Base-by-base conservation (phyloP, 2,329 filamentous ascomycete genomes). In the Fusarium illudens region DNA sequence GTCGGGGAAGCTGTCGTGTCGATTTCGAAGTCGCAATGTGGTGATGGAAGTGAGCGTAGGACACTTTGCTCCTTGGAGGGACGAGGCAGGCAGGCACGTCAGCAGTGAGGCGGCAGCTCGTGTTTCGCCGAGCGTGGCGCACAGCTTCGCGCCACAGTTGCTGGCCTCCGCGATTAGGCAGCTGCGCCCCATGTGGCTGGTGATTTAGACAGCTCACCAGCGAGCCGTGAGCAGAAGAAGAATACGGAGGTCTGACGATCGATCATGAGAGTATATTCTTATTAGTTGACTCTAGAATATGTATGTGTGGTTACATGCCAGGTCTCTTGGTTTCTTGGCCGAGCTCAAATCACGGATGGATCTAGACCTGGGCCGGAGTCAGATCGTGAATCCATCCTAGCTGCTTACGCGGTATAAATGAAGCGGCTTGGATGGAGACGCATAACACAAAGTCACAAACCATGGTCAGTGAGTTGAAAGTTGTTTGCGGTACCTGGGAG, bases 71-170 rank as follows among this genome's bases (percentile, higher is more conserved):
- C 62, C 60, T 64, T 61, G 54, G 34, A 51, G 34, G 19, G 32
- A n/a, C 32, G 62, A 54, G 32, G 49, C 25, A 54, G 32, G 49
- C 25, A 64, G 60, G 71, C 71, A 71, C 67, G 72, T 72, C 69
- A 71, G 71, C 70, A 67, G 32, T 66, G 69, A 74, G 71, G 71
- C 65, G 69, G 64, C 68, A 70, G 65, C 70, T 72, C 44, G 48
- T 50, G 68, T 73, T 70, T 67, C 68, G 60, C 59, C 64, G 37
- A 55, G 60, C 59, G 57, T 69, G 63, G 60, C 71, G 70, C 70
- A 70, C 65, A 68, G 60, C 66, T 61, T 46, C n/a, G 49, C 70
- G 71, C 71, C 71, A 73, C 71, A 74, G 33, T 48, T 53, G 50
- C 34, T 25, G 58, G 48, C 19, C 48, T 56, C 70, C 60, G 68